phyloP scores from a whole-genome alignment of 805 yeast genomes.

The Yarrowia phangngaensis region DNA sequence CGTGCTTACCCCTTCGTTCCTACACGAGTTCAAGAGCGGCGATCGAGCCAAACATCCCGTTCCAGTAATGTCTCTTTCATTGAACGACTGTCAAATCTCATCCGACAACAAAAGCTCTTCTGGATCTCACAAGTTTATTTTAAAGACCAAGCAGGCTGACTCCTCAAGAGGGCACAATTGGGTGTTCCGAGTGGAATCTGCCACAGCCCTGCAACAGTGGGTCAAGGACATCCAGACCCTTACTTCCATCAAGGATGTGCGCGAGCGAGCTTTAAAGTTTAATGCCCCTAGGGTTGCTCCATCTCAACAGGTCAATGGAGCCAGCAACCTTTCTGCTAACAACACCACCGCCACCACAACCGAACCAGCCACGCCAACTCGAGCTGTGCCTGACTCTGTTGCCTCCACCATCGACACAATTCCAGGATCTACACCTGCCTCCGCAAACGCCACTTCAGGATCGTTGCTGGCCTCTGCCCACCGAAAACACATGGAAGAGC shows the following conservation, averaged over 20 bases:
- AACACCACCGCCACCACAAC: conserved; percentile 1
- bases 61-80: conserved; percentile 78
- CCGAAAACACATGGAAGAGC: conserved; percentile 25
- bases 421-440: conserved; percentile 6
- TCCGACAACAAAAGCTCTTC: conserved; percentile 71
- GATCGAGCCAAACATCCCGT: conserved; percentile 76
- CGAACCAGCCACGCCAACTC: not conserved
- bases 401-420: not conserved
- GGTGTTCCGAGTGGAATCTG: conserved; percentile 89
- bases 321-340: conserved; percentile 2
- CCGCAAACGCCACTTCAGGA: conserved; percentile 7
- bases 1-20: conserved; percentile 78
- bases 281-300: conserved; percentile 16
- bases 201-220: conserved; percentile 80
- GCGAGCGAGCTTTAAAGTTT: conserved; percentile 33
- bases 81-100: conserved; percentile 74
- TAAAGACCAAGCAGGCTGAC: conserved; percentile 71
- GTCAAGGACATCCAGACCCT: conserved; percentile 68
- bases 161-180: conserved; percentile 72
- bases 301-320: conserved; percentile 7
- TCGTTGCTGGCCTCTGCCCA: conserved; percentile 21
- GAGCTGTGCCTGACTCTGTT: not conserved
- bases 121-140: conserved; percentile 59
- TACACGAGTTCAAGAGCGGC: conserved; percentile 83
- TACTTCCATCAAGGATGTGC: conserved; percentile 59